phyloP scores from a whole-genome alignment of 2,329 filamentous ascomycete genomes.

The Ceratocystis lukuohia region DNA sequence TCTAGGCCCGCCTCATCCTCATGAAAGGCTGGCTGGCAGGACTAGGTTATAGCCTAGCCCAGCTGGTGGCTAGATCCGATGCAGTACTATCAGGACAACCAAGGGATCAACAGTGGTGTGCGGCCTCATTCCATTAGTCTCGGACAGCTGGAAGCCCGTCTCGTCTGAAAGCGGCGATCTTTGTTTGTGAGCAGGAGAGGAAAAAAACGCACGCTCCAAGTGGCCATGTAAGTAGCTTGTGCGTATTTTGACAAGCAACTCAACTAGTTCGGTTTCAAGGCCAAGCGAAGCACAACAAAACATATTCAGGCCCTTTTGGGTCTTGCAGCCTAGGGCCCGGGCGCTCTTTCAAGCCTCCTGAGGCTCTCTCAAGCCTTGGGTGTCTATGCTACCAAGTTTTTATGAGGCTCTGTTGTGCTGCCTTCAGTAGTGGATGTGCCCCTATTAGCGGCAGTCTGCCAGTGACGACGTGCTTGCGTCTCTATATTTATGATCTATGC shows the following conservation, averaged over 20 bases:
- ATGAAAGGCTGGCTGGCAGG: too few species aligned
- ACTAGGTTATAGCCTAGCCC: too few species aligned
- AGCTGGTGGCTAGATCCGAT: too few species aligned
- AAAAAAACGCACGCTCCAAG: not conserved
- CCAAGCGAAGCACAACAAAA: too few species aligned
- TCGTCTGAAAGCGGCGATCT: not conserved
- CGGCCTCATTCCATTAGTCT: constrained; percentile 8
- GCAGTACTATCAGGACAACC: not conserved
- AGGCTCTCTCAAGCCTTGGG: not conserved
- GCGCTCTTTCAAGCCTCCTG: not conserved
- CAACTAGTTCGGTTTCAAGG: too few species aligned
- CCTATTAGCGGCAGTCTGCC: not conserved
- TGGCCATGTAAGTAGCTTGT: too few species aligned
- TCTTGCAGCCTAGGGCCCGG: too few species aligned
- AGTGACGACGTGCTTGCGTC: not conserved
- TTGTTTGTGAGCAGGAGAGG: not conserved
- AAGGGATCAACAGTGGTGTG: not conserved
- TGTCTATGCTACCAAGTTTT: not conserved
- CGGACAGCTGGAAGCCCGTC: not conserved
- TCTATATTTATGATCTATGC: not conserved
- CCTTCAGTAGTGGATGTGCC: not conserved
- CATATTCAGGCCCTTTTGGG: too few species aligned
- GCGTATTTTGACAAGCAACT: too few species aligned
- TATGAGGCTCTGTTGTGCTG: not conserved
- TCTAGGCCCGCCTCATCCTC: too few species aligned